These are phyloP conservation scores for Fragaria vesca DNA, from an alignment of 306 rosid species.

Conservation along the genomic window DNA sequence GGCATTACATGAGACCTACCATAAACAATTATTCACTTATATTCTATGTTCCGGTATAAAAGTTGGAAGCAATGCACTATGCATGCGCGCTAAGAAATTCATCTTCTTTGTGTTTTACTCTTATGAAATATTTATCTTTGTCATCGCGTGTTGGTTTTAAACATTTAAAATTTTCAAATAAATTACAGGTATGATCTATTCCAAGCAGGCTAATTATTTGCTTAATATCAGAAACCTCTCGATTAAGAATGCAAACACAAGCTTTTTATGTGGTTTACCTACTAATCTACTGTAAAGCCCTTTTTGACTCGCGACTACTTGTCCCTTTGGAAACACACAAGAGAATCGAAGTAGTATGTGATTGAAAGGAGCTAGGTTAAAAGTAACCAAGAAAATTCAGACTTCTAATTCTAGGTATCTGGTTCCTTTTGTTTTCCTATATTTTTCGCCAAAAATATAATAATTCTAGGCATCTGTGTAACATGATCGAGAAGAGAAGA, in stretches of 20 bases:
- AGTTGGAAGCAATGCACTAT: background rate
- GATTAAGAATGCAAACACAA: background rate
- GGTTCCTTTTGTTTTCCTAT: too few relatives aligned
- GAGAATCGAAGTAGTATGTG: background rate
- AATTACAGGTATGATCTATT: background rate
- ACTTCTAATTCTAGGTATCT: too few relatives aligned
- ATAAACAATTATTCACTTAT: background rate
- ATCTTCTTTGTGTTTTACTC: background rate
- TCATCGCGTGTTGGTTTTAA: background rate
- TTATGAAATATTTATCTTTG: background rate
- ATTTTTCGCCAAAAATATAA: too few relatives aligned
- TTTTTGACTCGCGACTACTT: background rate
- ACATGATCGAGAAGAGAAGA: conserved; percentile 10
- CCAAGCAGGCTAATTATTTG: background rate
- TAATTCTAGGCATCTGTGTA: background rate
- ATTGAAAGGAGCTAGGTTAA: background rate
- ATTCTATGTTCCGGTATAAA: background rate
- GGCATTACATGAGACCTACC: background rate
- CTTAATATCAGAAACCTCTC: background rate
- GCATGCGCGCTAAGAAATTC: background rate
- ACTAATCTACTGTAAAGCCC: background rate
- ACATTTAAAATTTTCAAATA: too few relatives aligned
- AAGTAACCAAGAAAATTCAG: background rate
- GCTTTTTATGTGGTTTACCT: background rate
- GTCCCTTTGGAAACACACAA: background rate